Evolutionary conservation across 129 eudicot genomes (phyloP).

Genomic region (Helianthus tuberosus): DNA sequence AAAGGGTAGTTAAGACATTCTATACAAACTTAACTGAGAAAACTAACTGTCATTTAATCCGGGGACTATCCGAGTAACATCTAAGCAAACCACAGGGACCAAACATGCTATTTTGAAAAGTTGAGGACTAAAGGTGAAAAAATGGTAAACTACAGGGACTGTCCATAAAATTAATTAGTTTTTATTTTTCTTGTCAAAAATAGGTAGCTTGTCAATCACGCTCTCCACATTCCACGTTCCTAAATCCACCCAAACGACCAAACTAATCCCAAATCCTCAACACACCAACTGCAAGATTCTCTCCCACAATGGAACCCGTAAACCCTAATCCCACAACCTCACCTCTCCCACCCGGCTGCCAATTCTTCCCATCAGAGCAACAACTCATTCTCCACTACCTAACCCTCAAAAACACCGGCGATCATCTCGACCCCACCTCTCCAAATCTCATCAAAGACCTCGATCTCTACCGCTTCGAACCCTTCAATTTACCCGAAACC

Average conservation of each 20-base stretch:
- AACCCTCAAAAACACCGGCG: constrained; percentile 34
- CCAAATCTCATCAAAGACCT: constrained; percentile 45
- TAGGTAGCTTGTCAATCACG: constrained; percentile 1
- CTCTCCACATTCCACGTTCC: not conserved
- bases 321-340: constrained; percentile 11
- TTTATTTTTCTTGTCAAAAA: not conserved
- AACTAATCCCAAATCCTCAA: not conserved
- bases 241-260: not conserved
- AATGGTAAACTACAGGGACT: too few relatives aligned
- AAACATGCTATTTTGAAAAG: too few relatives aligned
- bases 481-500: constrained; percentile 49
- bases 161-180: too few relatives aligned
- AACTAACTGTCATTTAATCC: too few relatives aligned
- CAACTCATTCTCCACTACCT: constrained; percentile 56
- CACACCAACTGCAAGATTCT: constrained; percentile 1
- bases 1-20: too few relatives aligned
- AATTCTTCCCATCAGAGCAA: constrained; percentile 61
- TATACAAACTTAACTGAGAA: too few relatives aligned
- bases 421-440: not conserved
- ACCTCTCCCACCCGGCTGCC: constrained; percentile 58
- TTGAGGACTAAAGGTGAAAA: too few relatives aligned
- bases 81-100: too few relatives aligned
- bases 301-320: constrained; percentile 46
- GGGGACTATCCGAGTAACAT: too few relatives aligned
- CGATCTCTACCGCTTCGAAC: constrained; percentile 52